These are phyloP conservation scores for Cryptococcus floricola DNA, from an alignment of 1,284 basidiomycete species.

Conservation along the genomic window DNA sequence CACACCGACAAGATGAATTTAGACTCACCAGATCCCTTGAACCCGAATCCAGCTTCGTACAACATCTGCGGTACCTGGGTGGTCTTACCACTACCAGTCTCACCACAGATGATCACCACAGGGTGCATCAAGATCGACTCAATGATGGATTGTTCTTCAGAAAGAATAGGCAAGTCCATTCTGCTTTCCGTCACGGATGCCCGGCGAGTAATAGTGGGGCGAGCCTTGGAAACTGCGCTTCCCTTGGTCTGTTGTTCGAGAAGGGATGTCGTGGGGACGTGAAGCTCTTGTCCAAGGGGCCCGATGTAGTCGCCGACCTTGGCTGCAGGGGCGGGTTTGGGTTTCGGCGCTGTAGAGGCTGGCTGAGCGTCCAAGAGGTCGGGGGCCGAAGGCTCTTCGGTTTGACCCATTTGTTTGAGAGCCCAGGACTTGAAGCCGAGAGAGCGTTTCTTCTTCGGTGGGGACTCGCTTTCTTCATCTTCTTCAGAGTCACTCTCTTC, in stretches of 20 bases:
- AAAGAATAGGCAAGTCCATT: slow-evolving; percentile 79
- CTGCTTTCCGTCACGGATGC: slow-evolving; percentile 72
- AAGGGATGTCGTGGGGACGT: slow-evolving; percentile 42
- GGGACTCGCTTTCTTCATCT: slow-evolving; percentile 13
- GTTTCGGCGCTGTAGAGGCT: slow-evolving; percentile 1
- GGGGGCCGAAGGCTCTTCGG: slow-evolving; percentile 10
- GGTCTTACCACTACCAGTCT: slow-evolving; percentile 97
- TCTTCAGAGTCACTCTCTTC: slow-evolving; percentile 18
- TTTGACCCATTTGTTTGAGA: slow-evolving; percentile 57
- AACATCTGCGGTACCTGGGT: slow-evolving; percentile 94
- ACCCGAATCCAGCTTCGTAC: slow-evolving; percentile 93
- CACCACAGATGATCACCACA: slow-evolving; percentile 69
- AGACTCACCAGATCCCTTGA: slow-evolving; percentile 64
- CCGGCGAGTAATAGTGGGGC: slow-evolving; percentile 65
- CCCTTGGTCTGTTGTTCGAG: slow-evolving; percentile 30
- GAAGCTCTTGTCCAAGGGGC: slow-evolving; percentile 42
- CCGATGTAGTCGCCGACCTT: slow-evolving; percentile 38
- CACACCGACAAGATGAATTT: background rate
- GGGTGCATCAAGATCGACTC: slow-evolving; percentile 83
- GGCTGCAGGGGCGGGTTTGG: slow-evolving; percentile 11
- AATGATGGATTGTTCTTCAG: slow-evolving; percentile 92
- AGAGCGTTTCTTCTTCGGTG: slow-evolving; percentile 43
- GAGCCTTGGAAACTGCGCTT: slow-evolving; percentile 42
- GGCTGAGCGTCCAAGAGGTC: slow-evolving; percentile 14
- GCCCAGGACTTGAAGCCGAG: slow-evolving; percentile 82